phyloP scores from a whole-genome alignment of 352 stramenopile genomes.

The Thalassiosira hispida region DNA sequence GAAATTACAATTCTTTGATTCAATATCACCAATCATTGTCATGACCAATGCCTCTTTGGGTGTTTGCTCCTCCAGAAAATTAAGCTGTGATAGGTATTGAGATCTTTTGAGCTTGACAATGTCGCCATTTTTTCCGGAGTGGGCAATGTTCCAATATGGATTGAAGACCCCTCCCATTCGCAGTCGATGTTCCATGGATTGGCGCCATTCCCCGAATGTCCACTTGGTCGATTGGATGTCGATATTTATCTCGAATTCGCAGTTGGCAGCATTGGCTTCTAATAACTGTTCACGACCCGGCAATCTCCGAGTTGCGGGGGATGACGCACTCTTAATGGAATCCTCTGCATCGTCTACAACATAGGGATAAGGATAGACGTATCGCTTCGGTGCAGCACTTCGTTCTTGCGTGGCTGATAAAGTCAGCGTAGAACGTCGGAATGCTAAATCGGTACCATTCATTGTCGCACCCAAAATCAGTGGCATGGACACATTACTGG shows the following conservation, averaged over 20 bases:
- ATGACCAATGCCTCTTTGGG: constrained; percentile 73
- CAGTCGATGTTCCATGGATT: constrained; percentile 50
- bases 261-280: constrained; percentile 70
- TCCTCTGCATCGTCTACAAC: constrained; percentile 69
- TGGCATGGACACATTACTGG: not conserved
- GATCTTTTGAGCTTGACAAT: constrained; percentile 35
- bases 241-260: constrained; percentile 84
- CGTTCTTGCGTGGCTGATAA: constrained; percentile 1
- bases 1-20: constrained; percentile 80
- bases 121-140: constrained; percentile 2
- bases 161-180: constrained; percentile 54
- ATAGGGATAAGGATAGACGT: constrained; percentile 73
- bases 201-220: constrained; percentile 70
- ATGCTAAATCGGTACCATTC: constrained; percentile 8
- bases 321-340: constrained; percentile 55
- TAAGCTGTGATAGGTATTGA: constrained; percentile 52
- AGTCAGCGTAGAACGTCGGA: constrained; percentile 10
- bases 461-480: not conserved
- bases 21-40: constrained; percentile 71
- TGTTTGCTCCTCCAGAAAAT: constrained; percentile 55
- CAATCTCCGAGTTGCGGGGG: constrained; percentile 46
- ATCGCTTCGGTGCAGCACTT: constrained; percentile 14
- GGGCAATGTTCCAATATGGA: constrained; percentile 23
- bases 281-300: constrained; percentile 63
- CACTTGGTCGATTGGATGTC: constrained; percentile 69